Base-by-base conservation (phyloP, 306 rosid species). In the Quercus glauca region DNA sequence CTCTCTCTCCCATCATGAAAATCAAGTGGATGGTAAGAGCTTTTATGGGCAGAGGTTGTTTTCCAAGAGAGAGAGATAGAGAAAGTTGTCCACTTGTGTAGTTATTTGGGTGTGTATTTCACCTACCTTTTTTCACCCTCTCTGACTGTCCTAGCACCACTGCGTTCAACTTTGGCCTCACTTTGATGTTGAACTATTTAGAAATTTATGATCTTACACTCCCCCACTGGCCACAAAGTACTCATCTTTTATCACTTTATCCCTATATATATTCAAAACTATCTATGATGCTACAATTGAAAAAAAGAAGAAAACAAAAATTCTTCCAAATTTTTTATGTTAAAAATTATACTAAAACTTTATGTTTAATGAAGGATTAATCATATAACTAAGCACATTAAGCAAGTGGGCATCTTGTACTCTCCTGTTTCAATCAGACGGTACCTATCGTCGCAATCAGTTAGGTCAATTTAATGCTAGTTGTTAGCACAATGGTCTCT, bases 21-120 rank as follows among this genome's bases (percentile, higher is more conserved):
- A 82, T 81, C 90, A 71, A 88, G 92, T 88, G 91, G 94, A 87
- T 77, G 90, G 89, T 79, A 81, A 78, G 87, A 87, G 90, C 76
- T 85, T 35, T 84, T 85, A 88, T 85, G 86, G 83, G 83, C 81
- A 83, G 69, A 75, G 20, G 87, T 87, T 86, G 89, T 87, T 86
- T 83, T 86, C 89, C 80, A 75, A 18, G 52, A 20, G 70, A 78
- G 73, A 76, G 65, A 65, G 31, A 41, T 8, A 41, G 28, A 2
- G 12, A 41, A 11, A 41, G 12, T 41, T 78, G 83, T 81, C 85
- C 88, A 81, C 83, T 75, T 74, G 79, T 78, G 70, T 74, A 29
- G 71, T 55, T 70, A 75, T 78, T 18, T 55, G 81, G 49, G 53
- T 60, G 72, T 69, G 72, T 69, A 71, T 81, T 85, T 81, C 88